Conservation (phyloP, 2,329 filamentous ascomycete species). For the Macrophomina pseudophaseolina region DNA sequence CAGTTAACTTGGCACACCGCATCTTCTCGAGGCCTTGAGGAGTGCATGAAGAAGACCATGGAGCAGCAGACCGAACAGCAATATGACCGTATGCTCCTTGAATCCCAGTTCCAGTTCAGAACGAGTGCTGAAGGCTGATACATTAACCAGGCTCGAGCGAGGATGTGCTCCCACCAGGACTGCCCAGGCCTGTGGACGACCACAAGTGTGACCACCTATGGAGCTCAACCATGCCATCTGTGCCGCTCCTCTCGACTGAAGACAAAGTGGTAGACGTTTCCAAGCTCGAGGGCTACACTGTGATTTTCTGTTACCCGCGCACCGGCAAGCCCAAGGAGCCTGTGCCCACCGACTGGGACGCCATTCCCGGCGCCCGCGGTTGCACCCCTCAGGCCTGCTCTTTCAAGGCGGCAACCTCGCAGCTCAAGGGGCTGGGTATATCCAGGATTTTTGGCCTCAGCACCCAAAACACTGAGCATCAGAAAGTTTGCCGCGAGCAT, state of each 20-base stretch:
- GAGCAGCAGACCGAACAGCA: neutral
- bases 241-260: slow-evolving; percentile 42
- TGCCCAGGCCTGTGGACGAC: slow-evolving; percentile 48
- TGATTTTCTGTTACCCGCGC: slow-evolving; percentile 52
- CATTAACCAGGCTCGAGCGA: slow-evolving; percentile 2
- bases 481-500: slow-evolving; percentile 45
- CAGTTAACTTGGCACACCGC: slow-evolving; percentile 1
- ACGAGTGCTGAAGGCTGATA: neutral
- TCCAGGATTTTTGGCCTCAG: slow-evolving; percentile 47
- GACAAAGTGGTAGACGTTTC: slow-evolving; percentile 40
- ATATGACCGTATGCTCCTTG: neutral
- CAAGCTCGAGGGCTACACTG: slow-evolving; percentile 42
- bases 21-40: neutral
- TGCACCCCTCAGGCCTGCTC: slow-evolving; percentile 53
- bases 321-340: slow-evolving; percentile 47
- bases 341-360: slow-evolving; percentile 49
- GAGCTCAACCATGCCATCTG: slow-evolving; percentile 32
- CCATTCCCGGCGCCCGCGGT: slow-evolving; percentile 50
- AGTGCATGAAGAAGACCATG: neutral
- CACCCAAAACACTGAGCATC: slow-evolving; percentile 48
- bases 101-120: neutral
- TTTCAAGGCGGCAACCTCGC: slow-evolving; percentile 44
- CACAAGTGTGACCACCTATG: slow-evolving; percentile 48
- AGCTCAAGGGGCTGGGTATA: slow-evolving; percentile 39
- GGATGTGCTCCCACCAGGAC: slow-evolving; percentile 36